A percentile compares a stretch with the other conserved stretches of the same genome.
These are phyloP conservation scores for Populus tomentosa DNA, from an alignment of 441 rosid genomes.

Conservation along the genomic window DNA sequence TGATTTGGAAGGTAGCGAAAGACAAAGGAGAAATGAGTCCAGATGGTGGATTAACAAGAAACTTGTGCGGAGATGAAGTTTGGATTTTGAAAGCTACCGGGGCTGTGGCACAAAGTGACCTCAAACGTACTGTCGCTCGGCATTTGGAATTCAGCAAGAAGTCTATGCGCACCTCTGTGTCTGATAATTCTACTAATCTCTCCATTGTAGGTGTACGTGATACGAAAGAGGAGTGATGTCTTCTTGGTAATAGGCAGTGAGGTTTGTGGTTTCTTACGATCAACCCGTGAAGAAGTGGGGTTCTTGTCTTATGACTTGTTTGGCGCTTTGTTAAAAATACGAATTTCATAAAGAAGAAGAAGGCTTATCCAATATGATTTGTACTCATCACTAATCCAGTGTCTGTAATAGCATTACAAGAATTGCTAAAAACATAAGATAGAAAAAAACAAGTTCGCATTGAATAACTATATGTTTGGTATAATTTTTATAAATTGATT, in stretches of 20 bases:
- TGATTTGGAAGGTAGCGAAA: slow-evolving; percentile 36
- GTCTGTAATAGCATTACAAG: too few relatives aligned
- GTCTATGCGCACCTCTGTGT: slow-evolving; percentile 38
- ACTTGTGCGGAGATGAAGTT: slow-evolving; percentile 57
- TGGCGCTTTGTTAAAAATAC: background rate
- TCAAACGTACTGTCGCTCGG: slow-evolving; percentile 38
- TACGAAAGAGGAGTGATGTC: background rate
- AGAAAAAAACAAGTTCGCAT: too few relatives aligned
- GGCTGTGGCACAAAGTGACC: slow-evolving; percentile 33
- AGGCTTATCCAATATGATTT: too few relatives aligned
- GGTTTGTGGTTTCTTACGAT: too few relatives aligned
- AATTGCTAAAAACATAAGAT: too few relatives aligned
- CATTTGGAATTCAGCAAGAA: slow-evolving; percentile 43
- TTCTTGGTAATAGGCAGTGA: background rate
- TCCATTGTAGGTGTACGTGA: slow-evolving; percentile 19
- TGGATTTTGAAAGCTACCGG: slow-evolving; percentile 57
- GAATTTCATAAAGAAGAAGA: too few relatives aligned
- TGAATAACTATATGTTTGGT: too few relatives aligned
- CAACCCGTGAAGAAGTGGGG: background rate
- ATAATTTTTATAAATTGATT: too few relatives aligned
- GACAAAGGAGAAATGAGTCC: slow-evolving; percentile 45
- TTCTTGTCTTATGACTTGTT: background rate
- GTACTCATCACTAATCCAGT: too few relatives aligned
- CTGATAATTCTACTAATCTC: slow-evolving; percentile 34
- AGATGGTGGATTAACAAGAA: slow-evolving; percentile 51